Evolutionary conservation across 306 rosid species (phyloP).

Genomic region (Cicer bijugum): DNA sequence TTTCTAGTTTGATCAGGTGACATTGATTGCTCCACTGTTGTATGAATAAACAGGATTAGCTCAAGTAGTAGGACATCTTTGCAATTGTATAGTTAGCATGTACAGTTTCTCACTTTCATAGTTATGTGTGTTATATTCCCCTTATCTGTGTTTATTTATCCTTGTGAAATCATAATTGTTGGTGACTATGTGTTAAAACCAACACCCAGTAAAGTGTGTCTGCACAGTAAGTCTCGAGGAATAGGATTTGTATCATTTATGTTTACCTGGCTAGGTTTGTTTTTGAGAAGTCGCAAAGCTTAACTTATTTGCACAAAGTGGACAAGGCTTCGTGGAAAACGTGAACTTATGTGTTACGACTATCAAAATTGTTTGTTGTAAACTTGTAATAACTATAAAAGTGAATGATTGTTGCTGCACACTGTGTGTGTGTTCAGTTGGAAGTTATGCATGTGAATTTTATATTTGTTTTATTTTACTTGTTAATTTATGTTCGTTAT

Average conservation of each 20-base stretch:
- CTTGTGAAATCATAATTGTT: neutral
- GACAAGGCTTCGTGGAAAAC: neutral
- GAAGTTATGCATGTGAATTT: neutral
- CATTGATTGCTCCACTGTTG: conserved; percentile 32
- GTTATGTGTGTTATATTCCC: neutral
- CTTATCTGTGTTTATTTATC: conserved; percentile 14
- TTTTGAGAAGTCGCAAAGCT: neutral
- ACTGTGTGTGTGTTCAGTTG: conserved; percentile 10
- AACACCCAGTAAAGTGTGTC: neutral
- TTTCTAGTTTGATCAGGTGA: conserved; percentile 38
- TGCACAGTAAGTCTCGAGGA: neutral
- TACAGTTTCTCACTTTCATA: conserved; percentile 6
- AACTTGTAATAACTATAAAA: neutral
- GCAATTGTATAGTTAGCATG: conserved; percentile 37
- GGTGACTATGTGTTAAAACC: neutral
- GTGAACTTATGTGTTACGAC: neutral
- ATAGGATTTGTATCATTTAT: neutral
- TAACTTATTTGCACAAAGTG: neutral
- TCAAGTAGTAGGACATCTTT: neutral
- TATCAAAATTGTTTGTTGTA: conserved; percentile 5
- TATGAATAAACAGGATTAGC: conserved; percentile 34
- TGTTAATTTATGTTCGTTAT: neutral
- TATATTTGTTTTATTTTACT: neutral
- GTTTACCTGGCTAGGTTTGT: neutral
- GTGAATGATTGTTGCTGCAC: neutral